A percentile compares a stretch with the other conserved stretches of the same genome.
phyloP scores from a whole-genome alignment of 192 early-diverging fungal species.

The Coemansia sp. region DNA sequence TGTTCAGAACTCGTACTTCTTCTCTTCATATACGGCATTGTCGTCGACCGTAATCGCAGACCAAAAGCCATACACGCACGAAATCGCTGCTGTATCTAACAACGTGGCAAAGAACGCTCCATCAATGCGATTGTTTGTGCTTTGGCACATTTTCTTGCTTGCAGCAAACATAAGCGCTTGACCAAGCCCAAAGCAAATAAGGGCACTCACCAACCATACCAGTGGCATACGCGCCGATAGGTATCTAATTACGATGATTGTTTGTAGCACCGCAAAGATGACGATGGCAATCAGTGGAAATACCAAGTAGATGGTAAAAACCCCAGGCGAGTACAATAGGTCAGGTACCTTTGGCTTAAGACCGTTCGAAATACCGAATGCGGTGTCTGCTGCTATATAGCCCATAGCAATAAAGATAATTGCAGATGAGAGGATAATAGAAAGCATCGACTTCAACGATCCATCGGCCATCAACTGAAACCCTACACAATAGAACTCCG shows the following conservation, averaged over 20 bases:
- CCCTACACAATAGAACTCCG: conserved; percentile 31
- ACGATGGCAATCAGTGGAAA: conserved; percentile 49
- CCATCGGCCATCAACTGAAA: conserved; percentile 55
- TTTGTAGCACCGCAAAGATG: conserved; percentile 36
- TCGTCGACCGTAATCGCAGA: conserved; percentile 57
- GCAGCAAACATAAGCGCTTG: conserved; percentile 52
- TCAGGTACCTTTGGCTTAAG: conserved; percentile 43
- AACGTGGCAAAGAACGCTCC: conserved; percentile 58
- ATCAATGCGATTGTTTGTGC: conserved; percentile 45
- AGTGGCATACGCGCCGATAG: conserved; percentile 49
- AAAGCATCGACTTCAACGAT: conserved; percentile 47
- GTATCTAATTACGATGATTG: conserved; percentile 45
- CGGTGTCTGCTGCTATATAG: conserved; percentile 52
- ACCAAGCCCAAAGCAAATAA: conserved; percentile 45
- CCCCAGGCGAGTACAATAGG: conserved; percentile 42
- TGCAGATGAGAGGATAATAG: conserved; percentile 31
- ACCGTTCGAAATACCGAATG: conserved; percentile 49
- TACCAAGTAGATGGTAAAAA: conserved; percentile 52
- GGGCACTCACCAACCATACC: conserved; percentile 41
- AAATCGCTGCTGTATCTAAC: conserved; percentile 46
- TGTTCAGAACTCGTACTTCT: conserved; percentile 47
- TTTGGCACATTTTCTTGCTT: conserved; percentile 56
- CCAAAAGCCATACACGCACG: conserved; percentile 58
- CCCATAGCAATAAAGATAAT: conserved; percentile 48
- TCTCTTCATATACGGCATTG: conserved; percentile 35